Base-by-base conservation (phyloP, 371 early-diverging fungal species). In the Mucor racemosus region DNA sequence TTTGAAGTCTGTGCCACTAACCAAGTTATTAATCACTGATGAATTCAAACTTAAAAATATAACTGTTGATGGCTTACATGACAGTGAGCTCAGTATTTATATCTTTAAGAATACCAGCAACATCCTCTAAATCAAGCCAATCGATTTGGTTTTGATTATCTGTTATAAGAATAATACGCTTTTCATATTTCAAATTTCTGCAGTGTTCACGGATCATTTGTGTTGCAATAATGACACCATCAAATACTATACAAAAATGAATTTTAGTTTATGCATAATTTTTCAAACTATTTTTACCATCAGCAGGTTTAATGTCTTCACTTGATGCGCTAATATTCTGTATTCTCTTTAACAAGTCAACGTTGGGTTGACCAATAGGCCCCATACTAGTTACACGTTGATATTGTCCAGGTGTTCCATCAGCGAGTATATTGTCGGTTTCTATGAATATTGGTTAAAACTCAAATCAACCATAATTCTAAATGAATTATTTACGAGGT, bases 81-180 rank as follows among this genome's bases (percentile, higher is more conserved):
- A 91, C 61, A 33, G 77, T 83, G 53, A 91, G 59, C 13, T 69
- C 70, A 50, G 91, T 82, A 5, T 77, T 74, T 36, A 79, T 72
- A 1, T 67, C 62, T 15, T 57, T 62, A 9, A 90, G 67, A 55
- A 79, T 77, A 0, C 69, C 58, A 8, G 71, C 64, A 31, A 91
- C 81, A 13, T 66, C 68, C 9, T 84, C 80, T 21, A 74, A 53
- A 40, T 85, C 87, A 10, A 72, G 76, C 61, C 77, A 71, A 68
- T 88, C 82, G 39, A 90, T 80, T n/a, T 59, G 41, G 4, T 77
- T 69, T 21, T 72, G 78, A 3, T 80, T 87, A 68, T 89, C 86
- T 2, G 93, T 91, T 36, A 91, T 76, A 1, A 94, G 58, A 40
- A 78, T 82, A 5, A 94, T 86, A 39, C 76, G 80, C 65, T 91